These are phyloP conservation scores for Lupinus albus DNA, from an alignment of 306 rosid genomes.

Conservation along the genomic window DNA sequence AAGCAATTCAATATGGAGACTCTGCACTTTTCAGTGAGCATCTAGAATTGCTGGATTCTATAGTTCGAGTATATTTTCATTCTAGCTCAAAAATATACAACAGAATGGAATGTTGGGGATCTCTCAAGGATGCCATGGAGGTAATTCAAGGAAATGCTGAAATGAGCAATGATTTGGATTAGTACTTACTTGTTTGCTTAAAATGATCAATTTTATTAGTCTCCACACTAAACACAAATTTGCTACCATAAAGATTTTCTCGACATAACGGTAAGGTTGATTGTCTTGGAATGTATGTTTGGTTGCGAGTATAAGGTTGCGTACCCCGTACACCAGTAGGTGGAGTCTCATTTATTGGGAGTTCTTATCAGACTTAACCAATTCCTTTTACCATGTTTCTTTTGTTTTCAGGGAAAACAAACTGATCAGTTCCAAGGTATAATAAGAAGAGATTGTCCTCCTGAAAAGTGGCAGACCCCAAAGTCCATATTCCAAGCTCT, in stretches of 20 bases:
- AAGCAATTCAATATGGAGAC: constrained; percentile 84
- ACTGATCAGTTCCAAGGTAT: constrained; percentile 55
- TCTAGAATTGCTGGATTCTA: constrained; percentile 71
- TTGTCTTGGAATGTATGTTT: too few relatives aligned
- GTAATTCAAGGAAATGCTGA: constrained; percentile 42
- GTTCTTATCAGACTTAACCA: background rate
- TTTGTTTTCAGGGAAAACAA: constrained; percentile 60
- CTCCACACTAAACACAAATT: background rate
- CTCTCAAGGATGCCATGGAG: constrained; percentile 80
- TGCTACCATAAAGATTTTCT: constrained; percentile 14
- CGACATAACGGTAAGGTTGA: too few relatives aligned
- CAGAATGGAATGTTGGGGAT: constrained; percentile 89
- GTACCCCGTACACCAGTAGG: too few relatives aligned
- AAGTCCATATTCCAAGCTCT: constrained; percentile 83
- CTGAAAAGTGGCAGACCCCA: constrained; percentile 57
- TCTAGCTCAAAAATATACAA: constrained; percentile 78
- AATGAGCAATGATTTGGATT: constrained; percentile 4
- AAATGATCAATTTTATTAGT: constrained; percentile 16
- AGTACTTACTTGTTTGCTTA: constrained; percentile 2
- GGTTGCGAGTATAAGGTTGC: too few relatives aligned
- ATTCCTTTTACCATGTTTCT: constrained; percentile 10
- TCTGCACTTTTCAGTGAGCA: constrained; percentile 65
- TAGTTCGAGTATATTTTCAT: constrained; percentile 86
- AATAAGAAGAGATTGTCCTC: constrained; percentile 43
- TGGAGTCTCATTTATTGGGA: too few relatives aligned